phyloP scores from a whole-genome alignment of 108 stramenopile genomes.

The Parietichytrium sp. region DNA sequence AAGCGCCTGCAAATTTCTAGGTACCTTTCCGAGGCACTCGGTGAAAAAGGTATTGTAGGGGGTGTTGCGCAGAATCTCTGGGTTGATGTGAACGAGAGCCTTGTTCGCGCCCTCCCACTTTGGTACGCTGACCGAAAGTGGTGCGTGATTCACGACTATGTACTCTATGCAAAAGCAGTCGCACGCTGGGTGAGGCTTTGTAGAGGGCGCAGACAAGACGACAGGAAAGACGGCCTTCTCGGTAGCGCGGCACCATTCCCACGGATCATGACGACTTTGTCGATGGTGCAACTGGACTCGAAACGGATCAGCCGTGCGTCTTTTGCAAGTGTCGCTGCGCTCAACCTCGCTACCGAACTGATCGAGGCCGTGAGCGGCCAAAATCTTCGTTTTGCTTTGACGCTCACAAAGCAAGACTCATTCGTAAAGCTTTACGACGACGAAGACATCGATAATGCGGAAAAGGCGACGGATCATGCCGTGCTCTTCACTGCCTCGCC shows the following conservation, averaged over 20 bases:
- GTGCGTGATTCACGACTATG: background rate
- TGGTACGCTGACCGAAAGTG: conserved; percentile 12
- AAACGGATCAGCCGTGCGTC: background rate
- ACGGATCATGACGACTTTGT: background rate
- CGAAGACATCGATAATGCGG: background rate
- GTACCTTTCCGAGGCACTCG: background rate
- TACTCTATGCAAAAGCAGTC: background rate
- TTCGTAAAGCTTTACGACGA: background rate
- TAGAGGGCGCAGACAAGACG: no score
- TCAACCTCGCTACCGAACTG: background rate
- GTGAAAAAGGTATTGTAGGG: background rate
- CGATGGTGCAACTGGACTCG: background rate
- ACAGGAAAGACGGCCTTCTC: no score
- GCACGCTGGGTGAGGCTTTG: background rate
- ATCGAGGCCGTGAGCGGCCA: background rate
- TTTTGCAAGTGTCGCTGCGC: background rate
- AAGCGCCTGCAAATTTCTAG: background rate
- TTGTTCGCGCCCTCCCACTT: background rate
- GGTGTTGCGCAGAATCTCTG: background rate
- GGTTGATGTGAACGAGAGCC: background rate
- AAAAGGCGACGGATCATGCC: background rate
- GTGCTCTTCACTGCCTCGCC: background rate
- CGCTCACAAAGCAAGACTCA: background rate
- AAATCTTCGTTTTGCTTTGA: background rate
- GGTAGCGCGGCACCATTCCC: no score